Conservation (phyloP, 179 eudicot genomes). For the Silene coronaria region DNA sequence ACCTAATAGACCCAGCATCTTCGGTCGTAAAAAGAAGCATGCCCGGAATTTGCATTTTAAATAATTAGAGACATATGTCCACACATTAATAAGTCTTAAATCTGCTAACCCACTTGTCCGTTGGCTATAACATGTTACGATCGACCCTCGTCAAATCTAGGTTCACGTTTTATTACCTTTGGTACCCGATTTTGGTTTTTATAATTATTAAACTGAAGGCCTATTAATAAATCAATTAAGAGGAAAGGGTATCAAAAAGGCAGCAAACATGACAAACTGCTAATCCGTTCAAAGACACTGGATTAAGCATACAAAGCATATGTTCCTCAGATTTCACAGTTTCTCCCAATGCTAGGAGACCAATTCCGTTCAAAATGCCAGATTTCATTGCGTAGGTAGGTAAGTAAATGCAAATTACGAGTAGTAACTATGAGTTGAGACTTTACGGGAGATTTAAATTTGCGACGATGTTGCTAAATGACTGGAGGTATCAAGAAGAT, state of each 20-base stretch:
- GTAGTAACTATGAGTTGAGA: background rate
- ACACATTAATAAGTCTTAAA: no score
- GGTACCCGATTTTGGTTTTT: background rate
- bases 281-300: background rate
- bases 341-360: background rate
- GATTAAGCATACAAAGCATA: background rate
- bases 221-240: background rate
- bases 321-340: background rate
- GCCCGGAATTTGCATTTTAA: background rate
- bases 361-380: slow-evolving; percentile 10
- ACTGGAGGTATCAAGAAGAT: no score
- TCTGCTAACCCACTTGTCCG: no score
- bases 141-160: no score
- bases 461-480: background rate
- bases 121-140: no score
- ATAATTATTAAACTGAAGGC: background rate
- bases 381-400: slow-evolving; percentile 3
- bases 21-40: no score
- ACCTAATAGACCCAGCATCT: no score
- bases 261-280: background rate
- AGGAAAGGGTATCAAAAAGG: background rate
- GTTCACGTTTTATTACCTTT: no score
- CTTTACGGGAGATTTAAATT: background rate
- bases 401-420: background rate
- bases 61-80: no score